A percentile compares a stretch with the other conserved stretches of the same genome.
Evolutionary conservation across 2,329 filamentous ascomycete species (phyloP).

Genomic region (Tolypocladium paradoxum): DNA sequence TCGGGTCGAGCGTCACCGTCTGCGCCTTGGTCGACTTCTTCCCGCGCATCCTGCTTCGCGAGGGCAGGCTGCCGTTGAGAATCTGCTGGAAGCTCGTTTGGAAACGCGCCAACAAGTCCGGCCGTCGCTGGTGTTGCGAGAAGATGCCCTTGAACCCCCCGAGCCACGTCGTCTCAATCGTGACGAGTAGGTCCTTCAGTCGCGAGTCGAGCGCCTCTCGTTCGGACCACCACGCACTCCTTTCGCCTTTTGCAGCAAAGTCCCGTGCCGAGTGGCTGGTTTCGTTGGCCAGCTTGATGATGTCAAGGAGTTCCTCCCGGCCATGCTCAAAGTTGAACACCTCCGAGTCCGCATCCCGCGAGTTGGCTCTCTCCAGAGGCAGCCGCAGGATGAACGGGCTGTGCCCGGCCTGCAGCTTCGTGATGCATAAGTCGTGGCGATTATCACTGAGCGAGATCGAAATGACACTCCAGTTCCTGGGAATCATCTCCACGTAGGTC

Average conservation of each 20-base stretch:
- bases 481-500: conserved; percentile 79
- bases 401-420: conserved; percentile 65
- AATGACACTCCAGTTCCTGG: conserved; percentile 70
- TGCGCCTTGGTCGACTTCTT: conserved; percentile 37
- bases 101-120: conserved; percentile 61
- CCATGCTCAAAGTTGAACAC: conserved; percentile 78
- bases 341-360: conserved; percentile 65
- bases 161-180: conserved; percentile 88
- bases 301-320: conserved; percentile 67
- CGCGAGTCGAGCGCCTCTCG: conserved; percentile 69
- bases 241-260: conserved; percentile 62
- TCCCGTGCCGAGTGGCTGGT: conserved; percentile 67
- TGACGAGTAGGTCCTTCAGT: conserved; percentile 66
- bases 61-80: conserved; percentile 77
- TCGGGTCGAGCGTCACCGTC: conserved; percentile 39
- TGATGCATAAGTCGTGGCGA: conserved; percentile 75
- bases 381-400: conserved; percentile 79
- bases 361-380: conserved; percentile 72
- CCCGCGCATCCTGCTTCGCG: conserved; percentile 52
- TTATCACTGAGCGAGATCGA: conserved; percentile 78
- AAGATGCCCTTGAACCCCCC: conserved; percentile 95
- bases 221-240: conserved; percentile 81
- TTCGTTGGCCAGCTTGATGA: conserved; percentile 71
- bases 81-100: conserved; percentile 67
- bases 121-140: conserved; percentile 55